These are phyloP conservation scores for Leucocoprinus leucothites DNA, from an alignment of 768 basidiomycete genomes.

Conservation along the genomic window DNA sequence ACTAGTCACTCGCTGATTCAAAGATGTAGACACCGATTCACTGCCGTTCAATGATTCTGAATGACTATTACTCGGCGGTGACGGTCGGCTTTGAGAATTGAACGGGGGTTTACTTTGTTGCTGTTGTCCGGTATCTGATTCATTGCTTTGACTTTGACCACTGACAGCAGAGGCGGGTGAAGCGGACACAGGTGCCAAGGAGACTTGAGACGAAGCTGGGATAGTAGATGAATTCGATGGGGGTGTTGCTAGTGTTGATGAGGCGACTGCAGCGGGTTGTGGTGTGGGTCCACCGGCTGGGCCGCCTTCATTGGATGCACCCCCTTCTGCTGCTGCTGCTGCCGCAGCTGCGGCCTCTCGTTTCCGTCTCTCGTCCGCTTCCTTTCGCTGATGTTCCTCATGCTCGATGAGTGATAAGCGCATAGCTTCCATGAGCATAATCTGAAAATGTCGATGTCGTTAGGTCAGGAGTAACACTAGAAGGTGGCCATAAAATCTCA, in stretches of 20 bases:
- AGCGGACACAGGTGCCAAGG: constrained; percentile 19
- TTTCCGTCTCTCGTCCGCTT: constrained; percentile 67
- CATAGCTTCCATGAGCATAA: constrained; percentile 99
- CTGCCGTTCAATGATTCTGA: constrained; percentile 24
- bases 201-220: constrained; percentile 24
- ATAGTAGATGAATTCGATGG: constrained; percentile 24
- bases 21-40: constrained; percentile 25
- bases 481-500: constrained; percentile 30
- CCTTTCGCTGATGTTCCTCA: constrained; percentile 85
- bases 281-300: constrained; percentile 19
- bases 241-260: constrained; percentile 29
- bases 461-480: background rate
- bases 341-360: constrained; percentile 37
- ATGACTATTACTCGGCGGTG: constrained; percentile 24
- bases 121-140: constrained; percentile 19
- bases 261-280: constrained; percentile 23
- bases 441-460: constrained; percentile 36
- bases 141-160: constrained; percentile 16
- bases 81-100: constrained; percentile 35
- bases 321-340: constrained; percentile 22
- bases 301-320: background rate
- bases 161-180: constrained; percentile 11
- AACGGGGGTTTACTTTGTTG: constrained; percentile 27
- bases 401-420: constrained; percentile 90
- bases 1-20: constrained; percentile 30